phyloP scores from a whole-genome alignment of 106 monocot genomes.

The Apostasia ramifera region DNA sequence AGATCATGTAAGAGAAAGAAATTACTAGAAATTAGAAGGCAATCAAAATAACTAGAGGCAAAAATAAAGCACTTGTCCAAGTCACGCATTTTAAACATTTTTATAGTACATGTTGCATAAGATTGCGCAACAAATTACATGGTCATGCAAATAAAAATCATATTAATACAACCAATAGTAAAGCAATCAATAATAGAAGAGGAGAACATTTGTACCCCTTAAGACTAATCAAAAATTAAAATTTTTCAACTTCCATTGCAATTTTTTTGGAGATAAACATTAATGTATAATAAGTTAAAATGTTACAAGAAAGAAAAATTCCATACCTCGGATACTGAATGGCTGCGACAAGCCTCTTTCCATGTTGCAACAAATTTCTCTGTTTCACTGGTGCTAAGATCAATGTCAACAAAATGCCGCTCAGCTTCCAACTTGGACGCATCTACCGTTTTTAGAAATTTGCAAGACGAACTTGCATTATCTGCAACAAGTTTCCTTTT shows the following conservation, averaged over 20 bases:
- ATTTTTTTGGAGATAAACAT: too few relatives aligned
- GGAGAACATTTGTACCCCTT: too few relatives aligned
- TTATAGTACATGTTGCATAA: too few relatives aligned
- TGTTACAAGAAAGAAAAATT: background rate
- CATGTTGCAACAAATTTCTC: conserved; percentile 60
- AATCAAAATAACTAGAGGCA: background rate
- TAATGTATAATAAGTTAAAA: too few relatives aligned
- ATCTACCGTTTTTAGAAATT: conserved; percentile 25
- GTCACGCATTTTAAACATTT: too few relatives aligned
- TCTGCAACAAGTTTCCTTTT: conserved; percentile 42
- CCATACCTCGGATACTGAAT: conserved; percentile 57
- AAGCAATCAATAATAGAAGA: too few relatives aligned
- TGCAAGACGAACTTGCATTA: conserved; percentile 4
- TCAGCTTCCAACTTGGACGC: background rate
- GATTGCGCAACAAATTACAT: too few relatives aligned
- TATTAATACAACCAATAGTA: too few relatives aligned
- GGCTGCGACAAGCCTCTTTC: conserved; percentile 62
- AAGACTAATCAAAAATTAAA: too few relatives aligned
- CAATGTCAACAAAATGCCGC: conserved; percentile 7
- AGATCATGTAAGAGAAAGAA: background rate
- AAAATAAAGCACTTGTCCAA: too few relatives aligned
- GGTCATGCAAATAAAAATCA: too few relatives aligned
- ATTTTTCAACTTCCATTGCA: too few relatives aligned
- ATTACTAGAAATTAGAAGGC: background rate
- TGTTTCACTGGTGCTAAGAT: conserved; percentile 15